Evolutionary conservation across 768 basidiomycete genomes (phyloP).

Genomic region (Tephrocybe rancida): DNA sequence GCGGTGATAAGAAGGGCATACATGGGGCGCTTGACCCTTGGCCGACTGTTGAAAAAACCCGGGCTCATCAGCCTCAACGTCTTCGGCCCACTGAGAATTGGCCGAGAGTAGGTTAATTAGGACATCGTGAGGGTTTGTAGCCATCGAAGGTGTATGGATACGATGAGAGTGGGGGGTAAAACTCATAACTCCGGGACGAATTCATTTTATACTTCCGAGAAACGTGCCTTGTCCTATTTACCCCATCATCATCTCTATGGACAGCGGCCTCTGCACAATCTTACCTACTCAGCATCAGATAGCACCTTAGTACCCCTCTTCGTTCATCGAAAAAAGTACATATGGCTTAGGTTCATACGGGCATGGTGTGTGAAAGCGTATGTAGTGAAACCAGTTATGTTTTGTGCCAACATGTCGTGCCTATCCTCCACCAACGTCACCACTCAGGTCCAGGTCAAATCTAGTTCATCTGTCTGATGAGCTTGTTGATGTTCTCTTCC

Average conservation of each 20-base stretch:
- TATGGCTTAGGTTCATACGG: conserved; percentile 21
- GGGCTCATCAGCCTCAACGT: conserved; percentile 56
- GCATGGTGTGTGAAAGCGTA: conserved; percentile 12
- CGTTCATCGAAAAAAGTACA: conserved; percentile 10
- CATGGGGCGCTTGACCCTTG: conserved; percentile 71
- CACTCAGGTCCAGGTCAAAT: conserved; percentile 21
- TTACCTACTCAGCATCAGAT: no score
- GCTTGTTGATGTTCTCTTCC: conserved; percentile 96
- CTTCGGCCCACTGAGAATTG: conserved; percentile 74
- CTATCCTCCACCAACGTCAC: conserved; percentile 13
- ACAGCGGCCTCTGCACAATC: no score
- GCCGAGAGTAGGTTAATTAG: conserved; percentile 36
- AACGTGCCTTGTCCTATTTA: no score
- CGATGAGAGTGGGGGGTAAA: not conserved
- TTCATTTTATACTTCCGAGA: conserved; percentile 10
- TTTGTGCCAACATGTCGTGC: conserved; percentile 15
- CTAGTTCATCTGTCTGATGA: conserved; percentile 93
- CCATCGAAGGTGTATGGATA: conserved; percentile 11
- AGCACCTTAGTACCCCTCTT: not conserved
- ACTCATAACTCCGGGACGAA: not conserved
- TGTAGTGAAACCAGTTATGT: conserved; percentile 14
- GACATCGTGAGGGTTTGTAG: conserved; percentile 16
- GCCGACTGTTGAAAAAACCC: conserved; percentile 64
- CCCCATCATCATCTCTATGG: no score
- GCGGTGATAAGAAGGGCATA: conserved; percentile 25